These are phyloP conservation scores for Hymenoscyphus fraxineus DNA, from an alignment of 2,329 filamentous ascomycete species.

Conservation along the genomic window DNA sequence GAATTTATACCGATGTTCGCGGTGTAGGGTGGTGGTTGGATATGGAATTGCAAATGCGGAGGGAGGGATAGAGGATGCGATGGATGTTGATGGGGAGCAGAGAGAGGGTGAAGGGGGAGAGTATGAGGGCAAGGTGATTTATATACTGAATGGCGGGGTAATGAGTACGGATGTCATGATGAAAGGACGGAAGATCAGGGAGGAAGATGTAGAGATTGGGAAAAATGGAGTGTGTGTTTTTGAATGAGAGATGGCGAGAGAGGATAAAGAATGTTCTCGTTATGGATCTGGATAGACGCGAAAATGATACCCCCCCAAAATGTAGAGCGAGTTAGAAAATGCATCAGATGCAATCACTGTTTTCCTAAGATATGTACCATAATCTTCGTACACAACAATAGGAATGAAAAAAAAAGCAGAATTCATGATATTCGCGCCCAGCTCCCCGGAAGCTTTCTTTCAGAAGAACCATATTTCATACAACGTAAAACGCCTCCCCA, in stretches of 20 bases:
- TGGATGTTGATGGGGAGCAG: conserved; percentile 25
- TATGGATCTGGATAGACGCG: neutral
- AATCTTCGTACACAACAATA: neutral
- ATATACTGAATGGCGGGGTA: conserved; percentile 57
- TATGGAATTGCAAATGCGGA: conserved; percentile 54
- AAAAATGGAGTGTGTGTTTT: conserved; percentile 29
- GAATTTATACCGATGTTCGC: conserved; percentile 52
- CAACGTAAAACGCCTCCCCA: conserved; percentile 15
- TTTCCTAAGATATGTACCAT: conserved; percentile 10
- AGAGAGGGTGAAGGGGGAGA: conserved; percentile 33
- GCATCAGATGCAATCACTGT: conserved; percentile 8
- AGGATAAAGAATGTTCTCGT: neutral
- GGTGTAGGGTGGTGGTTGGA: conserved; percentile 58
- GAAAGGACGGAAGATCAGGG: conserved; percentile 33
- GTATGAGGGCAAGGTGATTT: conserved; percentile 45
- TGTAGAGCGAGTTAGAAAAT: neutral
- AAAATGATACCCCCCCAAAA: neutral
- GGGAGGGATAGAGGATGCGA: conserved; percentile 17
- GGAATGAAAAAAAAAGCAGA: neutral
- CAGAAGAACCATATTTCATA: conserved; percentile 6
- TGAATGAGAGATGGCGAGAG: conserved; percentile 12
- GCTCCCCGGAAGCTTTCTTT: neutral
- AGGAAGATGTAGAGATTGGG: conserved; percentile 33
- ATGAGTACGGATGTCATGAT: conserved; percentile 55
- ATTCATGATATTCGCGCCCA: conserved; percentile 4